Percentiles rank a stretch among this genome's conserved stretches.
phyloP scores from a whole-genome alignment of 345 rosid genomes.

The Populus nigra region DNA sequence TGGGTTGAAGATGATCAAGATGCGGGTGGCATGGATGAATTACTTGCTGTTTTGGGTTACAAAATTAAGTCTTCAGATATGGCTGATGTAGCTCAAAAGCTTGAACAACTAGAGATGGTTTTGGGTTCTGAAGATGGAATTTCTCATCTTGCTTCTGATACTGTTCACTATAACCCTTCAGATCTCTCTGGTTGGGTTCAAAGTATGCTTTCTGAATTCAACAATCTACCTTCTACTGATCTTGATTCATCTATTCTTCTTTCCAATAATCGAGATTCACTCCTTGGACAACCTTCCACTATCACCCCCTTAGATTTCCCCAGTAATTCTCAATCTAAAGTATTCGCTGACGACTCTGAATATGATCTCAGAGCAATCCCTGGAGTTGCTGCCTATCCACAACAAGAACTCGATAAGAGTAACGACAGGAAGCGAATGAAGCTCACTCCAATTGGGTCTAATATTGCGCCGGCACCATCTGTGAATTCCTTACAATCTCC shows the following conservation, averaged over 20 bases:
- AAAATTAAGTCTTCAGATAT: constrained; percentile 31
- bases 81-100: constrained; percentile 35
- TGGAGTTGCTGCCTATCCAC: constrained; percentile 31
- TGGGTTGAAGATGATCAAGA: constrained; percentile 47
- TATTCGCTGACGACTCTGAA: constrained; percentile 26
- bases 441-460: neutral
- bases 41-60: constrained; percentile 32
- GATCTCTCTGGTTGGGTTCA: constrained; percentile 36
- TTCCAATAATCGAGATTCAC: constrained; percentile 7
- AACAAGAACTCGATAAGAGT: constrained; percentile 1
- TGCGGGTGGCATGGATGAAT: constrained; percentile 37
- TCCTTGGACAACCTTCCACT: constrained; percentile 3
- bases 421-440: constrained; percentile 18
- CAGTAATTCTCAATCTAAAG: neutral
- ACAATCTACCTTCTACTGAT: constrained; percentile 2
- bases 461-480: neutral
- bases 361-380: constrained; percentile 36
- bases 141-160: constrained; percentile 23
- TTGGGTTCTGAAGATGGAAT: constrained; percentile 27
- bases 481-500: neutral
- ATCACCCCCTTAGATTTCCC: constrained; percentile 1
- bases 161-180: constrained; percentile 34
- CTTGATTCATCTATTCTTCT: neutral
- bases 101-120: constrained; percentile 36
- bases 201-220: constrained; percentile 32